Percentiles rank a stretch among this genome's conserved stretches.
Evolutionary conservation across 2,329 filamentous ascomycete species (phyloP).

Genomic region (Cercospora zeina): DNA sequence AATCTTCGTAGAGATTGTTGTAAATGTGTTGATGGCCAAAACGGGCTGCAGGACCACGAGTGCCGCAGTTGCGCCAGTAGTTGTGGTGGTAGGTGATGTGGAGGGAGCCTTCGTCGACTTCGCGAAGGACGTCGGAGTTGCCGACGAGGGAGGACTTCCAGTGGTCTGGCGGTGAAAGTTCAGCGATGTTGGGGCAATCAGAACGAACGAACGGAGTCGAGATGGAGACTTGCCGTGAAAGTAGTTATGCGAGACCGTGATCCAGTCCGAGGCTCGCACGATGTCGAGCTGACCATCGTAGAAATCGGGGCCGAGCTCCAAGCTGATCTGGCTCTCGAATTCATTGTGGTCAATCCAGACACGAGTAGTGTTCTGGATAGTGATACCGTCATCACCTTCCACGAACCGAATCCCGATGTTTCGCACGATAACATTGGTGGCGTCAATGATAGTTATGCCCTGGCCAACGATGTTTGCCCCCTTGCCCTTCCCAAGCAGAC

Average conservation of each 20-base stretch:
- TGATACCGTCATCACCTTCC: conserved; percentile 47
- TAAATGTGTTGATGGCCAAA: conserved; percentile 55
- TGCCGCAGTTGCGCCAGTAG: conserved; percentile 51
- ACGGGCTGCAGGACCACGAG: conserved; percentile 51
- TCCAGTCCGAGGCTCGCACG: conserved; percentile 48
- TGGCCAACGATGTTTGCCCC: conserved; percentile 43
- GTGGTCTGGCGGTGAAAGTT: conserved; percentile 38
- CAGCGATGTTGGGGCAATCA: not conserved
- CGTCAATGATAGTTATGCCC: conserved; percentile 43
- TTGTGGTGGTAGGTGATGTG: conserved; percentile 56
- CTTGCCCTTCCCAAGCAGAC: conserved; percentile 44
- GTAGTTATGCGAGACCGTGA: conserved; percentile 53
- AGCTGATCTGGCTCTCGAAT: conserved; percentile 46
- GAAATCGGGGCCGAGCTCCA: conserved; percentile 29
- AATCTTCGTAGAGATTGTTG: conserved; percentile 54
- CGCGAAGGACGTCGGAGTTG: conserved; percentile 45
- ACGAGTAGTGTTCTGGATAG: conserved; percentile 49
- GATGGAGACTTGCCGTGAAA: conserved; percentile 41
- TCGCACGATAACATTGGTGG: conserved; percentile 47
- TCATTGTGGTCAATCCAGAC: conserved; percentile 55
- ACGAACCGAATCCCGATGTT: conserved; percentile 44
- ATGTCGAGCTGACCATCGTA: conserved; percentile 52
- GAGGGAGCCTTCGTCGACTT: conserved; percentile 48
- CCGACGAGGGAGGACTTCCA: conserved; percentile 51
- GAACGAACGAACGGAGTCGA: not conserved